phyloP scores from a whole-genome alignment of 139 green algal genomes.

The Trebouxia sp. region DNA sequence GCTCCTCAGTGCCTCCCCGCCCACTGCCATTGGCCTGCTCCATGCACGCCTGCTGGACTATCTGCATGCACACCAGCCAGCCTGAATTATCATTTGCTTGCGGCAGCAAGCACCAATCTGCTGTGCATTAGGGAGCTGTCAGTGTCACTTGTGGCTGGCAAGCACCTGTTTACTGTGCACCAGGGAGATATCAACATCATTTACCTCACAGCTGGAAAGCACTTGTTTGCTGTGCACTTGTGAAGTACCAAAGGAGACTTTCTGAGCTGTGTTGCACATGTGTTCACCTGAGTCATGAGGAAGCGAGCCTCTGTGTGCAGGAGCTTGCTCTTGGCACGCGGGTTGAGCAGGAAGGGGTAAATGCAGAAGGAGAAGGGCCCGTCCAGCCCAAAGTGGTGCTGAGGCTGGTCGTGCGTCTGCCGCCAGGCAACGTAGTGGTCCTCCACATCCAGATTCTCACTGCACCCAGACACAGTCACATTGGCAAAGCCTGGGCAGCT shows the following conservation, averaged over 20 bases:
- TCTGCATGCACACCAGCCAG: constrained; percentile 34
- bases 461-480: too few species aligned
- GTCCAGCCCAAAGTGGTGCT: constrained; percentile 49
- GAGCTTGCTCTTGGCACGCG: constrained; percentile 86
- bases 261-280: too few species aligned
- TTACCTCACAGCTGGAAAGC: too few species aligned
- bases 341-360: constrained; percentile 92
- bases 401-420: constrained; percentile 64
- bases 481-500: too few species aligned
- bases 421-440: constrained; percentile 91
- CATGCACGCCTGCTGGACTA: constrained; percentile 55
- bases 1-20: constrained; percentile 43
- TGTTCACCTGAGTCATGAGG: constrained; percentile 59
- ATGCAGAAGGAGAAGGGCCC: constrained; percentile 89
- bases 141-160: too few species aligned
- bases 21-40: constrained; percentile 67
- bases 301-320: constrained; percentile 75
- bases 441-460: constrained; percentile 88
- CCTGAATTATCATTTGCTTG: too few species aligned
- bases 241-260: too few species aligned
- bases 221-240: too few species aligned
- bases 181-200: too few species aligned
- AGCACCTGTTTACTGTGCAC: too few species aligned
- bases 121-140: too few species aligned
- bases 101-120: too few species aligned